These are phyloP conservation scores for Peterozyma toletana DNA, from an alignment of 805 yeast species.

Conservation along the genomic window DNA sequence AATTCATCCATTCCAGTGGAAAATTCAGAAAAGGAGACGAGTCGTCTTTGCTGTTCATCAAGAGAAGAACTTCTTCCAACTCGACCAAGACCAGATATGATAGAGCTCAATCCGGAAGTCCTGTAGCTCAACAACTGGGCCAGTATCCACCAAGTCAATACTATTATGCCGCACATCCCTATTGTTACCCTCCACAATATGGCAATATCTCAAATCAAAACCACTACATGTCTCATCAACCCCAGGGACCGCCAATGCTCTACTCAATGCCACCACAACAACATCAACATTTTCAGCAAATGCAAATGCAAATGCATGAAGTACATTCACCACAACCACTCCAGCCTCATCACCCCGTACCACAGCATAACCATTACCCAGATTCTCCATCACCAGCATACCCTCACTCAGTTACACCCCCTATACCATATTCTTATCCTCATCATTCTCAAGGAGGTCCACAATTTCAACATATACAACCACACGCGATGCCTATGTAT, in stretches of 20 bases:
- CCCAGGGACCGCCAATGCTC: background rate
- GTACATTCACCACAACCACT: constrained; percentile 1
- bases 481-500: background rate
- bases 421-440: constrained; percentile 14
- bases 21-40: constrained; percentile 43
- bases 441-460: constrained; percentile 14
- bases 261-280: constrained; percentile 6
- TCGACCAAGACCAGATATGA: constrained; percentile 6
- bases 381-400: constrained; percentile 8
- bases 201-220: background rate
- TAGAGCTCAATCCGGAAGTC: background rate
- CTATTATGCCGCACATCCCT: background rate
- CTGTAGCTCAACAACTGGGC: constrained; percentile 1
- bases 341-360: constrained; percentile 4
- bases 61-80: constrained; percentile 38
- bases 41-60: constrained; percentile 34
- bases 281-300: constrained; percentile 8
- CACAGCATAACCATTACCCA: constrained; percentile 7
- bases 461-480: constrained; percentile 11
- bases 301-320: constrained; percentile 4
- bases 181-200: background rate
- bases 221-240: background rate
- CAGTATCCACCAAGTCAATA: constrained; percentile 5
- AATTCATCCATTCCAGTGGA: constrained; percentile 46
- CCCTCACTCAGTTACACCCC: constrained; percentile 2